Evolutionary conservation across 2,329 filamentous ascomycete genomes (phyloP).

Genomic region (Aureobasidium zeae): DNA sequence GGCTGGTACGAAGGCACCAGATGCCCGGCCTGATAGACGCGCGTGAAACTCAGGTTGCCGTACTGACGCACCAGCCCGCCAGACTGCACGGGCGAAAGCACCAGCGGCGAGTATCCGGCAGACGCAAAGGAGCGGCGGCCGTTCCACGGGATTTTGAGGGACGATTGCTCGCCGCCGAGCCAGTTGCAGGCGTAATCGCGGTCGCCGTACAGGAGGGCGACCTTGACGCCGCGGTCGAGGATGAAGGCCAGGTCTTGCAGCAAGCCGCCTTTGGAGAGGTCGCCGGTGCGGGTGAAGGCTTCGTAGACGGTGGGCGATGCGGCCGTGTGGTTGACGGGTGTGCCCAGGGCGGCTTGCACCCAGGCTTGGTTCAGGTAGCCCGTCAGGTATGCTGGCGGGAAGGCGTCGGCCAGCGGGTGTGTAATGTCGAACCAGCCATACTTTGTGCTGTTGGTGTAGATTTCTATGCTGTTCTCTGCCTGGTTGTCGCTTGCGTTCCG

Average conservation of each 20-base stretch:
- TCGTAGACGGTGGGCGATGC: constrained; percentile 34
- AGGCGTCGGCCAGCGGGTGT: constrained; percentile 30
- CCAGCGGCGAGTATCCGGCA: constrained; percentile 39
- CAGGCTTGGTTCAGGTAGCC: constrained; percentile 49
- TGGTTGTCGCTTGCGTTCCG: constrained; percentile 30
- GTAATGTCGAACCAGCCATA: constrained; percentile 51
- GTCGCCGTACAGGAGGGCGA: constrained; percentile 63
- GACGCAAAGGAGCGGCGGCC: constrained; percentile 36
- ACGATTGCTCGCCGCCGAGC: constrained; percentile 47
- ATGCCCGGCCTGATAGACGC: constrained; percentile 45
- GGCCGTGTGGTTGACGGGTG: constrained; percentile 34
- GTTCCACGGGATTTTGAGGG: constrained; percentile 41
- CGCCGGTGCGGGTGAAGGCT: constrained; percentile 33
- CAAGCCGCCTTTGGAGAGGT: constrained; percentile 33
- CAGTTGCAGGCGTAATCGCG: constrained; percentile 50
- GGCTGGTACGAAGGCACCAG: constrained; percentile 33
- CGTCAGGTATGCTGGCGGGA: constrained; percentile 39
- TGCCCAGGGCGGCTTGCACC: constrained; percentile 50
- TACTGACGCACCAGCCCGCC: constrained; percentile 28
- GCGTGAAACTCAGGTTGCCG: constrained; percentile 35
- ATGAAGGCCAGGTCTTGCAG: constrained; percentile 34
- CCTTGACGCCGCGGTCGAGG: constrained; percentile 38
- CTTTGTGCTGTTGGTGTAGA: constrained; percentile 36
- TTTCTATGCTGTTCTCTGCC: constrained; percentile 35
- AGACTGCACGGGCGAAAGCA: constrained; percentile 22